Conservation (phyloP, 2,329 filamentous ascomycete species). For the Sporothrix phasma region DNA sequence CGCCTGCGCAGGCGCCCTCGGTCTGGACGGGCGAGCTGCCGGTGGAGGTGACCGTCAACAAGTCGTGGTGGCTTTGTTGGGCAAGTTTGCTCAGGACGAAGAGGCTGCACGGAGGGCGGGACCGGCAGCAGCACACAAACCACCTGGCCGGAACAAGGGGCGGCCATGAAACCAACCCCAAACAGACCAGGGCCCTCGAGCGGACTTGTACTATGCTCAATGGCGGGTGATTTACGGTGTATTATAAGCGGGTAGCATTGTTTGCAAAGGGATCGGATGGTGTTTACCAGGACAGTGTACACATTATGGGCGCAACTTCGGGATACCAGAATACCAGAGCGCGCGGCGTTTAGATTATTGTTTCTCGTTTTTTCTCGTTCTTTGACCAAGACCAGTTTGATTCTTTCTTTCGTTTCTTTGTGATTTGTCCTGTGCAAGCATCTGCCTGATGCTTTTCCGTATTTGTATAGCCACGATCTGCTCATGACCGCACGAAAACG, state of each 20-base stretch:
- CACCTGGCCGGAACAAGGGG: not conserved
- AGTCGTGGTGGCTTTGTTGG: constrained; percentile 9
- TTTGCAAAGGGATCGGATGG: not conserved
- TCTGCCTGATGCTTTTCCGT: too few species aligned
- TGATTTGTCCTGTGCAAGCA: too few species aligned
- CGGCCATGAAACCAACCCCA: not conserved
- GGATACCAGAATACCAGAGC: not conserved
- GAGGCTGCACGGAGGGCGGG: too few species aligned
- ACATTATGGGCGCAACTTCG: not conserved
- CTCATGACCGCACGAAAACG: too few species aligned
- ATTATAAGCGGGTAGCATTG: not conserved
- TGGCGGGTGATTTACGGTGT: not conserved
- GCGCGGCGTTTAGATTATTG: not conserved
- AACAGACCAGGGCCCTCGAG: not conserved
- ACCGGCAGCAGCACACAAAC: not conserved
- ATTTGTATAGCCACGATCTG: too few species aligned
- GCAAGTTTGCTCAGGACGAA: constrained; percentile 11
- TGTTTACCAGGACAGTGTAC: not conserved
- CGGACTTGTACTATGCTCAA: not conserved
- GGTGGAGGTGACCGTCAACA: constrained; percentile 1
- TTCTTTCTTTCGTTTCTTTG: not conserved
- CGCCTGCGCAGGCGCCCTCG: constrained; percentile 18
- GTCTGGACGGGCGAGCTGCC: constrained; percentile 12
- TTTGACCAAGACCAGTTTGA: too few species aligned
- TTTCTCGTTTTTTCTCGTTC: too few species aligned